A percentile compares a stretch with the other conserved stretches of the same genome.
phyloP scores from a whole-genome alignment of 108 stramenopile species.

The Schizochytrium sp. region DNA sequence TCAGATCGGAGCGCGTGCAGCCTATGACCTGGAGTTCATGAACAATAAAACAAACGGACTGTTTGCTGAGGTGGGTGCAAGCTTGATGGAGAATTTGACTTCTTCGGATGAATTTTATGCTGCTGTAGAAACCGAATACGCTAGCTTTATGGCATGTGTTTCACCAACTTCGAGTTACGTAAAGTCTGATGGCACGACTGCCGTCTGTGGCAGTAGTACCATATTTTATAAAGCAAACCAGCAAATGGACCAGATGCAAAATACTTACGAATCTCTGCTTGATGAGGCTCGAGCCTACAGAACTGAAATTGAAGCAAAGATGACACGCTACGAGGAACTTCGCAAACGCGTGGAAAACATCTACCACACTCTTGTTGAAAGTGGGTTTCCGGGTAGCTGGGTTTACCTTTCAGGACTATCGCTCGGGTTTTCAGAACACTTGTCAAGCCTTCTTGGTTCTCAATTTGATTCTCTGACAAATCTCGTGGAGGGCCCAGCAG shows the following conservation, averaged over 20 bases:
- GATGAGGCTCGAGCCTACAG: neutral
- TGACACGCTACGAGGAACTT: neutral
- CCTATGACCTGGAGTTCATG: conserved; percentile 10
- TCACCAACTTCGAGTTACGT: neutral
- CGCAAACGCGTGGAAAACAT: neutral
- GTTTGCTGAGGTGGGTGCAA: neutral
- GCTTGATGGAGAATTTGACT: neutral
- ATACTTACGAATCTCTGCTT: neutral
- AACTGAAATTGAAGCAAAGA: conserved; percentile 28
- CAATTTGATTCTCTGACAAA: conserved; percentile 4
- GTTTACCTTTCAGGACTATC: neutral
- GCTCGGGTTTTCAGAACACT: neutral
- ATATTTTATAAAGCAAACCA: neutral
- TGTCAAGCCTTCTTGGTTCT: neutral
- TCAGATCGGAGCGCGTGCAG: neutral
- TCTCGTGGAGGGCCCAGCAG: neutral
- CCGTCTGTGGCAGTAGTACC: neutral
- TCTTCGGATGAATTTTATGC: neutral
- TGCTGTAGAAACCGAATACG: neutral
- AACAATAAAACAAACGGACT: conserved; percentile 18
- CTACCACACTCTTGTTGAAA: neutral
- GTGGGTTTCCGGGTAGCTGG: neutral
- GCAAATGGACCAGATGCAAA: neutral
- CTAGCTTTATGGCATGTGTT: conserved; percentile 29
- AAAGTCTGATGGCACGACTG: neutral